Evolutionary conservation across 202 grass and related monocot species (phyloP), one percentile per base, ranked within the genome.

Genomic region (Zizania palustris): DNA sequence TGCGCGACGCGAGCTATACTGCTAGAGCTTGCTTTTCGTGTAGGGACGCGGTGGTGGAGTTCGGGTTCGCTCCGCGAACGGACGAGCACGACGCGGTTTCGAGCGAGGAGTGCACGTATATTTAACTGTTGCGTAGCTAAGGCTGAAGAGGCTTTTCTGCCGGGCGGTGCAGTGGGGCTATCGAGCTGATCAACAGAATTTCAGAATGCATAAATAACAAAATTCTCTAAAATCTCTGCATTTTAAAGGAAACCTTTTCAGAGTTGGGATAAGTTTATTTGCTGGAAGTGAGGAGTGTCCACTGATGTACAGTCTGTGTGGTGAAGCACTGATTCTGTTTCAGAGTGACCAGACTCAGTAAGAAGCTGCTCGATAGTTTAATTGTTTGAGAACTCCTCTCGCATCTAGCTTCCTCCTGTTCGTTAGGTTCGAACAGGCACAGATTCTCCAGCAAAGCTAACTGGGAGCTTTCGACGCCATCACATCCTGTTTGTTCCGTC

Each of bases 21-120:
- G n/a, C n/a, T n/a, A n/a, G n/a, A n/a, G 76, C 5, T 46, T 4
- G 45, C 16, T n/a, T 44, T 13, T n/a, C n/a, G 18, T 67, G 42
- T 45, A 44, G 65, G 72, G 49, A 7, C n/a, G 65, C 48, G 56
- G 72, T 44, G 56, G 72, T 55, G 68, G 61, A 7, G 22, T 33
- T 70, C 18, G 72, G 10, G 39, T 21, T 44, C 11, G 74, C 55
- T 60, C 40, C 62, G 81, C 62, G 81, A 71, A 55, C 62, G 85
- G 60, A 51, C 60, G 12, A 13, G 34, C 60, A 51, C 42, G 71
- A 88, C 86, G 86, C 86, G 77, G 86, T 88, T 85, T 81, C 10
- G 34, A 20, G 74, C 77, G 67, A 55, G n/a, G 51, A 55, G 51
- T 55, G 51, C 51, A 20, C 39, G 72, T 88, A 88, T 85, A 88